These are phyloP conservation scores for Oryza australiensis DNA, from an alignment of 176 grass and related monocot genomes.

Conservation along the genomic window DNA sequence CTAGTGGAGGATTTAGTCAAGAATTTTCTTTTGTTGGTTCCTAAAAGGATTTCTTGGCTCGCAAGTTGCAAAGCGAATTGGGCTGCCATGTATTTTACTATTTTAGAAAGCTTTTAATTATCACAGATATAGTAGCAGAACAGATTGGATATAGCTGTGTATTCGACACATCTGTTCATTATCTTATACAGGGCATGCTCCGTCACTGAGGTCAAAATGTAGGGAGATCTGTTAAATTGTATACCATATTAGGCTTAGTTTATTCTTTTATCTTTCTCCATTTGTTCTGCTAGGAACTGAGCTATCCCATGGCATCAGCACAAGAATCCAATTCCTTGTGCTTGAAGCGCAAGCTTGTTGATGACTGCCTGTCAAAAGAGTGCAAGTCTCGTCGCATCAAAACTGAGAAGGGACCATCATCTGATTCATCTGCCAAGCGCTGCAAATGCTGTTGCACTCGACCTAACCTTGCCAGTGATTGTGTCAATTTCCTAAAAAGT, in stretches of 20 bases:
- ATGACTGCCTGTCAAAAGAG: conserved; percentile 52
- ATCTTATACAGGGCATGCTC: conserved; percentile 50
- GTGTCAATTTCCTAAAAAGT: conserved; percentile 70
- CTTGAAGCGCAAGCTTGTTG: conserved; percentile 71
- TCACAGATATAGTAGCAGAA: not conserved
- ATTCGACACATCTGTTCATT: conserved; percentile 41
- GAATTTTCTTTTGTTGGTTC: not conserved
- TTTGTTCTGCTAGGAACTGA: conserved; percentile 40
- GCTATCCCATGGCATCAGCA: conserved; percentile 38
- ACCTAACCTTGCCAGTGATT: conserved; percentile 67
- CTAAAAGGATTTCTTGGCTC: not conserved
- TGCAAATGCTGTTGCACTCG: conserved; percentile 67
- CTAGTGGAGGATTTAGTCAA: not conserved
- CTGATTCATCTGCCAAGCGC: conserved; percentile 36
- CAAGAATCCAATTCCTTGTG: conserved; percentile 47
- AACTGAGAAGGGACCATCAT: conserved; percentile 40
- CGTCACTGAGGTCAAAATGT: conserved; percentile 38
- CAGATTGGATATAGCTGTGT: conserved; percentile 3
- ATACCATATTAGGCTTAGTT: conserved; percentile 49
- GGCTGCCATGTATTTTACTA: not conserved
- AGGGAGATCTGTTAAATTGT: conserved; percentile 52
- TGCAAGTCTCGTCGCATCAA: conserved; percentile 45
- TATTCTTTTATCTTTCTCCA: conserved; percentile 30
- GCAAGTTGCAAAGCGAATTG: not conserved
- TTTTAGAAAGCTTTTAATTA: conserved; percentile 16